Conservation (phyloP, 768 basidiomycete genomes). For the Sarcomyxa edulis region DNA sequence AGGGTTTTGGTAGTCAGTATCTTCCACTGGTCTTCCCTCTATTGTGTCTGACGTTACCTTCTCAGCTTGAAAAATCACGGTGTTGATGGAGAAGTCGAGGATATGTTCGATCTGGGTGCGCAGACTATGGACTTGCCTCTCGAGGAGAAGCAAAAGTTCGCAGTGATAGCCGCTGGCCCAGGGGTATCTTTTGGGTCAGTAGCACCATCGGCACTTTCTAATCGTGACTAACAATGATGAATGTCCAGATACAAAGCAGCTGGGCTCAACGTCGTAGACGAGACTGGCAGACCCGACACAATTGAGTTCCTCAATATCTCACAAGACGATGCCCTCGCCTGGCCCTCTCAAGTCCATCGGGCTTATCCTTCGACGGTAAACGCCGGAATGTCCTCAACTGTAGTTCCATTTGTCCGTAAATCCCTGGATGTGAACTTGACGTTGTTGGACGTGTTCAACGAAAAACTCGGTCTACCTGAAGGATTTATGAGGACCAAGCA, state of each 20-base stretch:
- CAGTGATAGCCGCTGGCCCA: constrained; percentile 49
- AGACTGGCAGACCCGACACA: constrained; percentile 48
- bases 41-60: neutral
- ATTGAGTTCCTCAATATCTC: constrained; percentile 64
- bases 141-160: constrained; percentile 55
- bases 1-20: constrained; percentile 64
- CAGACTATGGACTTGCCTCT: constrained; percentile 48
- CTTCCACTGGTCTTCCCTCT: neutral
- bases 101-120: constrained; percentile 52
- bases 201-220: too few relatives aligned
- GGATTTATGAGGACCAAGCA: constrained; percentile 44
- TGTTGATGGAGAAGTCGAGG: constrained; percentile 37
- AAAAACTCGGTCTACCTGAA: constrained; percentile 44
- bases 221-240: neutral
- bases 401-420: constrained; percentile 53
- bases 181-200: constrained; percentile 33
- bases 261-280: constrained; percentile 59
- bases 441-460: constrained; percentile 50
- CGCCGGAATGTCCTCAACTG: constrained; percentile 40
- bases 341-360: constrained; percentile 46
- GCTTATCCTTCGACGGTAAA: constrained; percentile 52
- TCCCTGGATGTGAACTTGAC: constrained; percentile 51
- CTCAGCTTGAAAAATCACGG: constrained; percentile 53
- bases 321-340: constrained; percentile 64
- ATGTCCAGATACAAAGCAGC: constrained; percentile 50